Base-by-base conservation (phyloP, 2,329 filamentous ascomycete genomes). In the Fusarium circinatum region DNA sequence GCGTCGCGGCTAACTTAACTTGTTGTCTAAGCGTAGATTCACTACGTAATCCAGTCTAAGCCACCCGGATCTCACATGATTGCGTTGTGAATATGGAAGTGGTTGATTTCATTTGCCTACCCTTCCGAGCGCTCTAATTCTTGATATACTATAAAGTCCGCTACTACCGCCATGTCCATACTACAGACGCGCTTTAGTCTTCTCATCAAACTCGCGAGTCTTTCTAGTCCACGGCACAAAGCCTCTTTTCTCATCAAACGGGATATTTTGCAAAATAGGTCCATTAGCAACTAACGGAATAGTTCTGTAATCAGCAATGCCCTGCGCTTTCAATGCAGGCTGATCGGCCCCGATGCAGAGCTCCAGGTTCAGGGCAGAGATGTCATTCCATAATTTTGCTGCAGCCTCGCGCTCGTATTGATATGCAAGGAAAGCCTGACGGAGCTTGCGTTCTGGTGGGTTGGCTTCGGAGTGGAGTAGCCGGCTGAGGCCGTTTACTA, bases 351-450 rank as follows among this genome's bases (percentile, higher is more conserved):
- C 69, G 0, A 71, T 71, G 4, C 68, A 71, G 8, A 71, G 34
- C 2, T 71, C 69, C 2, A 71, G 12, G 6, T 58, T 71, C 6
- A 72, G 5, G 0, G 47, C 63, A 3, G 69, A 71, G 1, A 71
- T 26, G 0, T 71, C 63, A 18, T 72, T 58, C 68, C 69, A 71
- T 4, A 69, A 0, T 10, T 71, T 72, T 4, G 69, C 69, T 0
- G 26, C 42, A 28, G 68, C 26, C 1, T 71, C 69, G 4, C 63
- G 57, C 7, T 57, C 68, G 8, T 68, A 42, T 14, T 71, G 69
- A 9, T 71, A 71, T 7, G 42, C 22, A 2, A 59, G 26, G 8
- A 71, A 72, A 7, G 56, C 38, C 3, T 64, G 63, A 0, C 57
- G 39, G 0, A 71, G 11, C 1, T 69, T 44, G 11, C 26, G 57